Base-by-base conservation (phyloP, 129 eudicot genomes). In the Ambrosia artemisiifolia region DNA sequence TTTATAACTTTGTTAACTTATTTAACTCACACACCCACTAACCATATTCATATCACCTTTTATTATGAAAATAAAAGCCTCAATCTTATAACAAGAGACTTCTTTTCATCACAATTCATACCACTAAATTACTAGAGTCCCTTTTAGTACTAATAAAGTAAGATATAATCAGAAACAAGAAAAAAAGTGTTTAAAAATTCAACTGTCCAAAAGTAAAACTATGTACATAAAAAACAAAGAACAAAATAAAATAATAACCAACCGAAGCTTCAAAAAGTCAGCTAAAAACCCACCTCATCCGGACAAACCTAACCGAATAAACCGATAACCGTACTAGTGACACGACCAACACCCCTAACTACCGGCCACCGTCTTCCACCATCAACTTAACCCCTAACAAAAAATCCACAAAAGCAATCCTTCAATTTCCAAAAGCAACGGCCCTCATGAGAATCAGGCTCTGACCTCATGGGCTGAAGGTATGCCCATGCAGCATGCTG, bases 401-500 rank as follows among this genome's bases (percentile, higher is more conserved):
- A 60, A 59, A 85, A 12, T n/a, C 84, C 85, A 42, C 74, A 60
- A 35, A 81, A 80, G 30, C 69, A 75, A 38, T 81, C 84, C 77
- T 44, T 75, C 18, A 80, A 49, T 70, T 69, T 77, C 63, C 59
- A 13, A 59, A 80, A 53, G 56, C 80, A 78, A 14, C 57, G 55
- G 32, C 76, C 63, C 0, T 38, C 40, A 56, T 56, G 77, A 11
- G 59, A 20, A n/a, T 50, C 50, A 3, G 69, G 79, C 51, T 67
- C 78, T 9, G 79, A 50, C 56, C 12, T 74, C 81, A 78, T 80
- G 17, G 96, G 91, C 69, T 67, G 83, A 17, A 86, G 84, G 81
- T 88, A 88, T 0, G 92, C 92, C 96, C 96, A 86, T 3, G 92
- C 92, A 1, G 96, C 96, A 38, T 79, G 84, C 78, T 84, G 81